Base-by-base conservation (phyloP, 1,139 yeast species). In the Kodamaea fungicola region DNA sequence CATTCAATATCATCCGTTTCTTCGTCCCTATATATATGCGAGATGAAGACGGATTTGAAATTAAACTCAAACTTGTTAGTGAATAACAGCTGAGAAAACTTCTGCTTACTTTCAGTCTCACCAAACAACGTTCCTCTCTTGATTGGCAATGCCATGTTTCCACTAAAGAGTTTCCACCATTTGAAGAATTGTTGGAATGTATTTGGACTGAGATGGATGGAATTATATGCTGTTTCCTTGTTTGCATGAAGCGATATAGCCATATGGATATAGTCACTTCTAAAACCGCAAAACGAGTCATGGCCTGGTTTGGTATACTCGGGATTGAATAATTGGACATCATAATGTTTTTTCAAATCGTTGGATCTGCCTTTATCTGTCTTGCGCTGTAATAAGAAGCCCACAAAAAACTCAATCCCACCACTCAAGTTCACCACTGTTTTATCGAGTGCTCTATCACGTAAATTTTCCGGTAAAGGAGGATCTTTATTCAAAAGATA, bases 241-340 rank as follows among this genome's bases (percentile, higher is more conserved):
- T 64, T 57, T 19, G 95, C 85, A 30, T 72, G 62, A 31, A 90
- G 69, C 0, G 86, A 71, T 23, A 90, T 69, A 0, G 94, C 86
- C 75, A 90, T 66, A 54, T 88, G 96, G 12, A 89, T 70, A 49
- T 75, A 85, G 37, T 85, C 80, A 39, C 94, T 80, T 54, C 97
- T 66, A 62, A 85, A 90, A 0, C 87, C 94, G 4, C 57, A 56
- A 52, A 82, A 90, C 0, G 96, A 86, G 57, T 92, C 97, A 49
- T 82, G 81, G 0, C 54, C 59, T 2, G 61, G 55, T 8, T 65
- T 50, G 3, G 85, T 76, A 51, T 53, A 77, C 4, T 76, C 67
- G 0, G 96, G 96, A 51, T 83, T 78, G 38, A 63, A 69, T 28
- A 88, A 59, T 21, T 74, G 62, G 7, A 89, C 71, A 3, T 82